phyloP scores from a whole-genome alignment of 2,329 filamentous ascomycete genomes.

The Cercospora berteroae region DNA sequence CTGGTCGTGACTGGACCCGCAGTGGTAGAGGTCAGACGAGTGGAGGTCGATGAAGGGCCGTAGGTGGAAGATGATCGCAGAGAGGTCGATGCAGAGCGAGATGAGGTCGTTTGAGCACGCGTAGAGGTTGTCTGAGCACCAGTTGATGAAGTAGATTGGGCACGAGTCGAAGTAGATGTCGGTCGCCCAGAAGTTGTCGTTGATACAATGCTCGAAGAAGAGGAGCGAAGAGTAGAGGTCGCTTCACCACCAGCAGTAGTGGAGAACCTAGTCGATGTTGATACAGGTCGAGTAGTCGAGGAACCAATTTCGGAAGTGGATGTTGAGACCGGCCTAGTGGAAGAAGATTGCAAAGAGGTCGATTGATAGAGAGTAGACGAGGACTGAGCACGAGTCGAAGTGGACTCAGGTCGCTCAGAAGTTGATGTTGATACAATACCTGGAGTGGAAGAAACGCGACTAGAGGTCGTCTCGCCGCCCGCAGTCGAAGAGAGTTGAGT shows the following conservation, averaged over 20 bases:
- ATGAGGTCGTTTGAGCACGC: not conserved
- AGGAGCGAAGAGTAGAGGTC: not conserved
- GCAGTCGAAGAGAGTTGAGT: not conserved
- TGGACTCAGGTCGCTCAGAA: not conserved
- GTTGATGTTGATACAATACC: not conserved
- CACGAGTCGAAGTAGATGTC: not conserved
- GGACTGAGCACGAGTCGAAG: not conserved
- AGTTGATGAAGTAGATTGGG: not conserved
- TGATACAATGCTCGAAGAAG: not conserved
- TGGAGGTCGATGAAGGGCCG: not conserved
- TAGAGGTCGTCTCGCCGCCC: not conserved
- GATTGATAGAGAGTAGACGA: not conserved
- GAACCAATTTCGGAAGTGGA: not conserved
- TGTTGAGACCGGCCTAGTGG: not conserved
- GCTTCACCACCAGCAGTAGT: not conserved
- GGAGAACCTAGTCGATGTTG: not conserved
- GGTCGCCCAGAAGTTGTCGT: not conserved
- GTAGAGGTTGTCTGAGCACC: not conserved
- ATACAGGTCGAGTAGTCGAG: not conserved
- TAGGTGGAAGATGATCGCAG: not conserved
- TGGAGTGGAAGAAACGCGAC: no score
- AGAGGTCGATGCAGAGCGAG: not conserved
- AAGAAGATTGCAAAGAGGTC: not conserved
- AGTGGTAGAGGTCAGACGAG: not conserved
- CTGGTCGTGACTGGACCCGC: not conserved